Evolutionary conservation across 2,329 filamentous ascomycete genomes (phyloP), one percentile per base, ranked within the genome.

Genomic region (Alternaria novae-zelandiae): DNA sequence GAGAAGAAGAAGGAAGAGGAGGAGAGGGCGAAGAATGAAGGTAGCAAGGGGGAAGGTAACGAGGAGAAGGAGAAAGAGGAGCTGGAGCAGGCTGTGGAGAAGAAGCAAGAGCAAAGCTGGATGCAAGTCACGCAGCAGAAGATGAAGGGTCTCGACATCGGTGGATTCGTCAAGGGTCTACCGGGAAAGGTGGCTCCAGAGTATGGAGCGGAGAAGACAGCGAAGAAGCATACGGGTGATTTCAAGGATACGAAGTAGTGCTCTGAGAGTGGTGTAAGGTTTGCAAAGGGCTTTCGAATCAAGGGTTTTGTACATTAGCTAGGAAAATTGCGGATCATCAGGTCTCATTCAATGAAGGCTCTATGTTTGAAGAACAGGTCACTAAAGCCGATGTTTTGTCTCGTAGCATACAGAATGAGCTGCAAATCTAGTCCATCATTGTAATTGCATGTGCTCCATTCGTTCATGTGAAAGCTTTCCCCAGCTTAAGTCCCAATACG

Each of bases 71-170:
- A 76, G 71, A 80, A 71, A 65, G 75, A 72, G 68, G 78, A 74
- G 32, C 64, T 84, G 63, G 79, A 83, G 70, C 74, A 75, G 54
- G 77, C 83, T 54, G 81, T 83, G 11, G 70, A 82, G 63, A 76
- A 80, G 71, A 82, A 81, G 73, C 83, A 82, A 64, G 70, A 84
- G 68, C 74, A 82, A 66, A 82, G 78, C 56, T 81, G 80, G 54
- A 74, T 83, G 67, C 74, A 76, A 32, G 81, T 82, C 74, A 79
- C 80, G 49, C 80, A 79, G 60, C 78, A 81, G 59, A 82, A 82
- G 71, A 76, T 82, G 66, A 78, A 72, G 53, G 65, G 51, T 7
- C n/a, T 72, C 3, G 63, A 74, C 47, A 70, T 74, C 50, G 61
- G 61, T 13, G 46, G 61, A 4, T 56, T 63, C 30, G 36, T 63